Evolutionary conservation across 2,329 filamentous ascomycete species (phyloP), one percentile per base, ranked within the genome.

Genomic region (Ceratocystis destructans): DNA sequence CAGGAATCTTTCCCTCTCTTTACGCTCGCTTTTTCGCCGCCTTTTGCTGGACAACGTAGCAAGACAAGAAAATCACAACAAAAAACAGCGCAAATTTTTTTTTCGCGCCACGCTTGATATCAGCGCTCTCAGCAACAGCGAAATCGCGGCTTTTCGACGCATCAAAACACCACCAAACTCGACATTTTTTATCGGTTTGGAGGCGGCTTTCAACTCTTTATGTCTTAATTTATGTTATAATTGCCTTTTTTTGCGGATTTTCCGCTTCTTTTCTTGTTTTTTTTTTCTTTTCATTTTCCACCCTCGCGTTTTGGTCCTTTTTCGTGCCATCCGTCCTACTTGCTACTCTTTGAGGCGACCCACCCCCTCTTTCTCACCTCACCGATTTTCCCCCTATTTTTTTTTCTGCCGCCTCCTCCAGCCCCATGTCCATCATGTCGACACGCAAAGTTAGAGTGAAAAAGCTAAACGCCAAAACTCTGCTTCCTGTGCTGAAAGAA

Each of bases 401-500:
- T 64, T 57, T 53, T 64, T 61, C 64, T 62, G 59, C 66, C 33
- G 55, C 66, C 66, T 65, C 31, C 71, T 65, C 31, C 71, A 50
- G 61, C 44, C 66, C 66, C 66, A 66, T 65, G 66, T 75, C 74
- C 77, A 79, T 75, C 78, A 85, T 85, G 82, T 82, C 81, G 71
- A 83, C 81, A 74, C 78, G 85, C 77, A 87, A 87, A 78, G 85
- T 90, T 75, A 83, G 88, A 75, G 87, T 89, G 82, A 88, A 90
- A 80, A 97, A 97, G 82, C 84, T 96, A 77, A 94, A 88, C 77
- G 85, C 89, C 74, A 96, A 96, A 80, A 90, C 91, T 75, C 86
- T 86, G 72, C 86, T 96, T 74, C 87, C 87, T 68, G 87, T 99
- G 72, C 83, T 96, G 73, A 85, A 88, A 76, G 93, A 97, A 79